These are phyloP conservation scores for Silybum marianum DNA, from an alignment of 129 eudicot genomes.

Conservation along the genomic window DNA sequence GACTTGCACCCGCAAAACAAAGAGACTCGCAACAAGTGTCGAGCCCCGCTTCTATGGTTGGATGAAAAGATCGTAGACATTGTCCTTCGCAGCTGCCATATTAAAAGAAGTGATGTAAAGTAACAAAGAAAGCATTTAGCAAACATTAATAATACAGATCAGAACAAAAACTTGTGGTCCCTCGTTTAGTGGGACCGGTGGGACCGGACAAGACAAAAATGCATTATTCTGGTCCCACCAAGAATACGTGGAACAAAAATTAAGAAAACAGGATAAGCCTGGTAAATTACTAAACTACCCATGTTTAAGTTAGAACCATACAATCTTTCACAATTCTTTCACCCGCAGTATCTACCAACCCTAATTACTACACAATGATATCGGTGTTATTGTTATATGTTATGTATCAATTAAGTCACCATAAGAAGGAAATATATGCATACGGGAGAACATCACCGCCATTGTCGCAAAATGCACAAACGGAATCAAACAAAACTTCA, in stretches of 20 bases:
- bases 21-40: constrained; percentile 68
- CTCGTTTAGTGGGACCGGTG: background rate
- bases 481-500: constrained; percentile 51
- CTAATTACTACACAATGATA: background rate
- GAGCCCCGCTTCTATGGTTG: constrained; percentile 60
- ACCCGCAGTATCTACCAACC: background rate
- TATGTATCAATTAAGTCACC: background rate
- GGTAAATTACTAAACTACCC: background rate
- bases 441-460: constrained; percentile 78
- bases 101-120: constrained; percentile 9
- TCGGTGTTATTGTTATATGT: background rate
- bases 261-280: background rate
- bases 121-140: background rate
- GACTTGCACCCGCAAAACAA: constrained; percentile 49
- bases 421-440: constrained; percentile 23
- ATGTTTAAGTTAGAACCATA: background rate
- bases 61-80: constrained; percentile 88
- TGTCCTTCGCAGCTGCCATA: constrained; percentile 78
- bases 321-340: background rate
- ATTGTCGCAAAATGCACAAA: constrained; percentile 76
- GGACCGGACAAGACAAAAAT: background rate
- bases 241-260: background rate
- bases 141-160: background rate
- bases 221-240: background rate
- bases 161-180: background rate